Percentiles rank a stretch among this genome's conserved stretches.
Evolutionary conservation across 768 basidiomycete species (phyloP).

Genomic region (Russula virescens): DNA sequence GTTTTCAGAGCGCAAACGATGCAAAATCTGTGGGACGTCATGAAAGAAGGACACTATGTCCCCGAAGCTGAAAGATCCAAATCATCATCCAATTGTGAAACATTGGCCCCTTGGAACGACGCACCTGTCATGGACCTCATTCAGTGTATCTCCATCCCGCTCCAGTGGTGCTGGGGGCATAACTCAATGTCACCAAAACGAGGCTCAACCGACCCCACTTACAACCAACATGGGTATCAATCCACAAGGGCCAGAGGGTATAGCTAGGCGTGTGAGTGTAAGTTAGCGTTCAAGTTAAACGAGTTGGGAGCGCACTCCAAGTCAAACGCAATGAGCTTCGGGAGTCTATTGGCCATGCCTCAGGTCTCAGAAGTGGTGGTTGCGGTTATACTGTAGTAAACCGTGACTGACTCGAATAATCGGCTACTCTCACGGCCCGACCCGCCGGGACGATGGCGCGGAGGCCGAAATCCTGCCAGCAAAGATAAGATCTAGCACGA

Average conservation of each 20-base stretch:
- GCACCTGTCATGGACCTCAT: constrained; percentile 49
- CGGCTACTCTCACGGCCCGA: too few relatives aligned
- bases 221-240: constrained; percentile 71
- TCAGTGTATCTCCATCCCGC: constrained; percentile 40
- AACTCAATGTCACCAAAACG: not conserved
- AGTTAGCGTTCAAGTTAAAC: not conserved
- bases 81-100: not conserved
- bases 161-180: constrained; percentile 46
- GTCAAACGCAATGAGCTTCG: constrained; percentile 73
- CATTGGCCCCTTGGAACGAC: not conserved
- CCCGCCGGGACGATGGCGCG: too few relatives aligned
- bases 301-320: constrained; percentile 52
- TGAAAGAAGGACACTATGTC: constrained; percentile 62
- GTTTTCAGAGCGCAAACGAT: constrained; percentile 43
- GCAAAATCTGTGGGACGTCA: constrained; percentile 71
- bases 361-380: not conserved
- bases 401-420: not conserved
- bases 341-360: constrained; percentile 35
- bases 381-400: not conserved
- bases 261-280: constrained; percentile 66
- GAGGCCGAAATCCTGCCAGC: too few relatives aligned
- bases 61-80: constrained; percentile 43
- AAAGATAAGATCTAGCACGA: too few relatives aligned
- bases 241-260: constrained; percentile 85
- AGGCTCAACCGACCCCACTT: constrained; percentile 2